Base-by-base conservation (phyloP, 2,329 filamentous ascomycete species). In the Aureobasidium sp. region DNA sequence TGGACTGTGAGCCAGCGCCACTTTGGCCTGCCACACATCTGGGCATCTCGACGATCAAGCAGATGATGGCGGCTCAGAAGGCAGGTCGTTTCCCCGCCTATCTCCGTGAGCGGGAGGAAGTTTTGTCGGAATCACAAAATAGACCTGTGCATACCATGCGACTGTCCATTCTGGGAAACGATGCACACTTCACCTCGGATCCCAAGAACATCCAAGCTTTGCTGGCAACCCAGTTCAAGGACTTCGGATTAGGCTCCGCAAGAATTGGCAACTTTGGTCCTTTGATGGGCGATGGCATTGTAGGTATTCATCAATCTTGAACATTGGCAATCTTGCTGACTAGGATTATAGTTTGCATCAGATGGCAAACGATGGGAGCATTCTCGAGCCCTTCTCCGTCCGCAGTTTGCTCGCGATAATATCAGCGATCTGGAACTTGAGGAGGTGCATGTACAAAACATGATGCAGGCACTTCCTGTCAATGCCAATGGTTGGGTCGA, bases 341-440 rank as follows among this genome's bases (percentile, higher is more conserved):
- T 1, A 13, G 2, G 1, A 3, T 36, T 5, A 25, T 11, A 55
- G 49, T 59, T 65, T 15, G 54, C 58, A 32, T 66, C 48, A 48
- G 71, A 75, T 59, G 73, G 73, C 29, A 67, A 69, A 55, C 47
- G 63, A 49, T 76, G 74, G 73, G 69, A 72, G 57, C 73, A 74
- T 57, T 70, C 67, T 30, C 64, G 74, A 30, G 69, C 69, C 2
- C 61, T 76, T 59, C 67, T 76, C 21, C 67, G 74, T 41, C 74
- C 74, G 6, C 73, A 74, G 29, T 76, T 76, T 55, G 67, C 69
- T 15, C 66, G 73, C 39, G 71, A 74, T n/a, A 72, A 74, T 63
- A 67, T 74, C 52, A 68, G 64, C 5, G 73, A 76, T 62, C 67
- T 75, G 2, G 71, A 71, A 1, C 64, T 72, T 39, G 68, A 71